Base-by-base conservation (phyloP, 2,329 filamentous ascomycete genomes). In the Trichoderma cornu-damae region DNA sequence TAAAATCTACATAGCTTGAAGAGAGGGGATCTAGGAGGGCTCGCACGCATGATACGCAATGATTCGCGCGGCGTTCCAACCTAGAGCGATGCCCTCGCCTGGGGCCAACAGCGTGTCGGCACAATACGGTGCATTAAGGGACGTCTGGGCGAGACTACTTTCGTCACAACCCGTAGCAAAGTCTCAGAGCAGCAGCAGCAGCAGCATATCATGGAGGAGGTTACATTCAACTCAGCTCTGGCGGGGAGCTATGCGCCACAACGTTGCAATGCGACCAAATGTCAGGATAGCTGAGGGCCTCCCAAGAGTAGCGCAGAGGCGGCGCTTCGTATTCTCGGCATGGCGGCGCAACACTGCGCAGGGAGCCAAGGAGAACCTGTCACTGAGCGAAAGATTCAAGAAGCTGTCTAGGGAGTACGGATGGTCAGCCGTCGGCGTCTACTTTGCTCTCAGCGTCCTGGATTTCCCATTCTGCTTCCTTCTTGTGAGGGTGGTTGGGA, bases 381-480 rank as follows among this genome's bases (percentile, higher is more conserved):
- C 85, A 6, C 71, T 94, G 40, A 86, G 86, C 2, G 84, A 85
- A 61, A 82, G 87, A 24, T 76, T 97, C 69, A 91, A 87, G 73
- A 90, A 89, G 69, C 81, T 99, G 44, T 91, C 88, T 2, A 85
- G 87, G 62, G 93, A 97, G 72, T 99, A 99, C 72, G 94, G 94
- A 38, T 97, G 92, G 90, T 82, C 89, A 3, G 92, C 92, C 1
- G 73, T 96, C 4, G 93, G 91, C n/a, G 89, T 99, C 12, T 99
- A 99, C 72, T 73, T 96, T 9, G 79, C 79, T 1, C 75, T 99
- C 55, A 92, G 89, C 40, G 87, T 89, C 35, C 75, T 96, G 51
- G 94, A 99, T 73, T 96, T 97, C 63, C 94, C 94, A 0, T 89
- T 97, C 69, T 97, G 93, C 75, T 99, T 96, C 75, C 74, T 96